Evolutionary conservation across 2,329 filamentous ascomycete genomes (phyloP).

Genomic region (Fusarium vanettenii): DNA sequence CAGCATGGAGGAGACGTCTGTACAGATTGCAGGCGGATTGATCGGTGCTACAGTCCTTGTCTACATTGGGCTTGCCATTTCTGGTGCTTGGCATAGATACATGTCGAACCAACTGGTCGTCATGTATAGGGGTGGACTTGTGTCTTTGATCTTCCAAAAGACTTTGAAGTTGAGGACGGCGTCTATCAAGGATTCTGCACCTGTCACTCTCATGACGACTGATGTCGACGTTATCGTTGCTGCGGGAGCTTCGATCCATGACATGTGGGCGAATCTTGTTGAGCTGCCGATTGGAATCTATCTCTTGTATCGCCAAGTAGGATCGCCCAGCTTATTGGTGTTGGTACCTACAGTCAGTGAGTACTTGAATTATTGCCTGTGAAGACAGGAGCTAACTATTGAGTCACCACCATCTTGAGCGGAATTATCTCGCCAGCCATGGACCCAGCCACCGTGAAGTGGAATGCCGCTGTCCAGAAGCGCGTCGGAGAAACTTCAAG

Average conservation of each 20-base stretch:
- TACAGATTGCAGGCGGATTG: conserved; percentile 50
- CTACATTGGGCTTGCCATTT: conserved; percentile 56
- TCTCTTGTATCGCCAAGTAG: conserved; percentile 50
- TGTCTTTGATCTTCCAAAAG: conserved; percentile 62
- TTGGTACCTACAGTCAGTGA: conserved; percentile 44
- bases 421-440: conserved; percentile 40
- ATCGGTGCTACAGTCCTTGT: conserved; percentile 55
- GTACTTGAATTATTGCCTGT: not conserved
- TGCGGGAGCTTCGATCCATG: conserved; percentile 45
- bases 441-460: conserved; percentile 50
- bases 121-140: conserved; percentile 50
- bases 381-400: not conserved
- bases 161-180: conserved; percentile 50
- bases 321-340: conserved; percentile 44
- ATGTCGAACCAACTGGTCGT: conserved; percentile 50
- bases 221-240: conserved; percentile 53
- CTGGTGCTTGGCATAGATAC: conserved; percentile 47
- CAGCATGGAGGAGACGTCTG: conserved; percentile 40
- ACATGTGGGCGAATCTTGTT: conserved; percentile 53
- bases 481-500: conserved; percentile 53
- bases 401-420: conserved; percentile 36
- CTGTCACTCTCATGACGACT: conserved; percentile 59
- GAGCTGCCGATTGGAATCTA: conserved; percentile 53
- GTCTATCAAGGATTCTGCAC: conserved; percentile 49
- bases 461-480: conserved; percentile 54